Conservation (phyloP, 805 yeast genomes). For the Spathaspora passalidarum region DNA sequence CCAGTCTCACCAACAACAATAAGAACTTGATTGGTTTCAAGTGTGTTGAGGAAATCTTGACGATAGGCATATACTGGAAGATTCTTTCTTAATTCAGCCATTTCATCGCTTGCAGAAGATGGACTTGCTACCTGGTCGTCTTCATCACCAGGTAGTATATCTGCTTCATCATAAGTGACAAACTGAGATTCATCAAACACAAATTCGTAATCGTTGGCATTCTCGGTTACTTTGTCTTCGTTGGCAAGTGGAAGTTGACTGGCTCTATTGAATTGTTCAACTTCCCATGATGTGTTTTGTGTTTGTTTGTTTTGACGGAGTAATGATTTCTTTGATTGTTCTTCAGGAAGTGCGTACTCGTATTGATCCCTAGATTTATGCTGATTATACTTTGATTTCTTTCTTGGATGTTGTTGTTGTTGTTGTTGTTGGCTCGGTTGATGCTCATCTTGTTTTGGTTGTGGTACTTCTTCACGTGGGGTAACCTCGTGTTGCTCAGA, state of each 20-base stretch:
- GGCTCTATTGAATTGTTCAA: slow-evolving; percentile 46
- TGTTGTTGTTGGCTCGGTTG: background rate
- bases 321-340: background rate
- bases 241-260: slow-evolving; percentile 22
- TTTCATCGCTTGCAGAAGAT: slow-evolving; percentile 11
- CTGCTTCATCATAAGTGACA: slow-evolving; percentile 21
- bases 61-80: slow-evolving; percentile 75
- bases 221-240: slow-evolving; percentile 42
- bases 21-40: slow-evolving; percentile 60
- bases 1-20: slow-evolving; percentile 88
- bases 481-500: background rate
- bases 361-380: background rate
- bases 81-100: slow-evolving; percentile 55
- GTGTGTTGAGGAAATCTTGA: slow-evolving; percentile 55
- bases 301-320: slow-evolving; percentile 10
- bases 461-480: slow-evolving; percentile 4
- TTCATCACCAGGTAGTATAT: slow-evolving; percentile 13
- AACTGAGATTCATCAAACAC: slow-evolving; percentile 68
- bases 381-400: slow-evolving; percentile 2
- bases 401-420: background rate
- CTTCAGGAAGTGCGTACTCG: slow-evolving; percentile 3
- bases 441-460: background rate
- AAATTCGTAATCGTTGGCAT: slow-evolving; percentile 58
- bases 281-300: slow-evolving; percentile 43
- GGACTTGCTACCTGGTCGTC: slow-evolving; percentile 2